Percentiles rank a stretch among this genome's conserved stretches.
Conservation (phyloP, 768 basidiomycete species). For the Podaxis carcinomalis region DNA sequence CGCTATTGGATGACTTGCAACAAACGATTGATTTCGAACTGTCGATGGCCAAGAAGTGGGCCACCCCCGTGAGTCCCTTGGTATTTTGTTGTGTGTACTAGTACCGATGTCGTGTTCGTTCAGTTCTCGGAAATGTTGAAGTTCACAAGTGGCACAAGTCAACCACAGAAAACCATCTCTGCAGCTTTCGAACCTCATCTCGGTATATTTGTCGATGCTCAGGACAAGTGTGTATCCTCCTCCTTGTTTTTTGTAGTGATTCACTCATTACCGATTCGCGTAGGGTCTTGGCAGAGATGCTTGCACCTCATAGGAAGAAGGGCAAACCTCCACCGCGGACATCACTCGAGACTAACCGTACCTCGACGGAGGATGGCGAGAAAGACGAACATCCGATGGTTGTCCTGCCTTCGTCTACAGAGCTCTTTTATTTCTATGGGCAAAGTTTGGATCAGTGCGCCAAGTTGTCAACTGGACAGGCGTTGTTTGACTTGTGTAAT, state of each 20-base stretch:
- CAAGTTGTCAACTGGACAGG: conserved; percentile 79
- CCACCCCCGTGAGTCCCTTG: conserved; percentile 49
- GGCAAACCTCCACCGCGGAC: conserved; percentile 48
- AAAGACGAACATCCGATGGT: conserved; percentile 47
- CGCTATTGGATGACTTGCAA: conserved; percentile 82
- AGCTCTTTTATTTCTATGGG: conserved; percentile 95
- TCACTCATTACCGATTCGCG: not conserved
- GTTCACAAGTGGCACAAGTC: conserved; percentile 41
- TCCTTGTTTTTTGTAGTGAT: not conserved
- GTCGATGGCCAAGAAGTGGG: conserved; percentile 79
- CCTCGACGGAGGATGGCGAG: conserved; percentile 33
- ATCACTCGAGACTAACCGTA: conserved; percentile 57
- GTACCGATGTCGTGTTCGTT: not conserved
- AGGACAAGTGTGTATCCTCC: conserved; percentile 71
- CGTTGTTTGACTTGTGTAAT: conserved; percentile 75
- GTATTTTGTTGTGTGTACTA: not conserved
- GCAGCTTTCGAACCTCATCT: conserved; percentile 93
- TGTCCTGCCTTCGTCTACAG: conserved; percentile 90
- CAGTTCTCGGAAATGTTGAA: conserved; percentile 68
- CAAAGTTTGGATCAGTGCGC: conserved; percentile 94
- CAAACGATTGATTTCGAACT: conserved; percentile 86
- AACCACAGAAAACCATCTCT: conserved; percentile 68
- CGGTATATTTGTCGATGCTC: conserved; percentile 91
- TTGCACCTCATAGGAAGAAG: conserved; percentile 68
- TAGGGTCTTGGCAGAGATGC: conserved; percentile 88